Evolutionary conservation across 331 rosid genomes (phyloP), one percentile per base, ranked within the genome.

Genomic region (Pyracantha coccinea): DNA sequence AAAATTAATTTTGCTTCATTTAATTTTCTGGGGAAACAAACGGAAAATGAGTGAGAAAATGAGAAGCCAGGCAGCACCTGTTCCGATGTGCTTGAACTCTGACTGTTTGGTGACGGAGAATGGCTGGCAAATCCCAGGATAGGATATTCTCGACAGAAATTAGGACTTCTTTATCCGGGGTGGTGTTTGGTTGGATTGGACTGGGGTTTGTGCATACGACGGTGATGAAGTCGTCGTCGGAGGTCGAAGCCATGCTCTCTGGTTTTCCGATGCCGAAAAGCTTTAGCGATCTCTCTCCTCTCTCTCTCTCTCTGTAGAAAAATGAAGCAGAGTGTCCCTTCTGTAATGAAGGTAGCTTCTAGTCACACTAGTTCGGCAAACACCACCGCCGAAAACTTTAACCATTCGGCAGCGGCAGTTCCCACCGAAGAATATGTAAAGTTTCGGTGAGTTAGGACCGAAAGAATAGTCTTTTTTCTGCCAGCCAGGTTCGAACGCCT

Each of bases 41-140:
- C n/a, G 19, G 54, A 63, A 25, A 44, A 47, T 1, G 21, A 45
- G 13, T 23, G 47, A 27, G 28, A 60, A 73, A 32, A 7, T 7
- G 69, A 54, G 24, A 59, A 62, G 66, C 6, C 16, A 72, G 68
- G 73, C 25, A 12, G 63, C 17, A 80, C 97, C 88, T 86, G 50
- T 64, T 78, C 41, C 92, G 89, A 66, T 64, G 75, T 8, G 91
- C 86, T 6, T 70, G 84, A 82, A 92, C 65, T 80, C 84, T 83
- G 77, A 92, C 63, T 1, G 83, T 84, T 6, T 23, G 83, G 64
- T 54, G 80, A 68, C 52, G 19, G 77, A 84, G 92, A 77, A 90
- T 82, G 1, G 84, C 9, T 11, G 75, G 53, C 25, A 84, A 73
- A 84, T 92, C 87, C 91, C 88, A 88, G 83, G 10, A 65, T 60